Base-by-base conservation (phyloP, 2,329 filamentous ascomycete genomes). In the Metarhizium album region DNA sequence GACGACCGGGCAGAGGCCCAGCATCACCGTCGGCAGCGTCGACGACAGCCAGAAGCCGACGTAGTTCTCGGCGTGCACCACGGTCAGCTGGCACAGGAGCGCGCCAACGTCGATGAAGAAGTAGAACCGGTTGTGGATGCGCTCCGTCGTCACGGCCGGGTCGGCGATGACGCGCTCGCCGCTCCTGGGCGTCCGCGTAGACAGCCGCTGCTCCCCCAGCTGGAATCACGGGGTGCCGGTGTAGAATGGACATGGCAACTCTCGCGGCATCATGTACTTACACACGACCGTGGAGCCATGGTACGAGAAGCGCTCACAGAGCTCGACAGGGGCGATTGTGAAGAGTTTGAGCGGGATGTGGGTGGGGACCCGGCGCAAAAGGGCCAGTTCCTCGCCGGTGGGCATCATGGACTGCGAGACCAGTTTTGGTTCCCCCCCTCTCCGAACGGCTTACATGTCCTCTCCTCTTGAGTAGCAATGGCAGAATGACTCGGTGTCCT, bases 291-390 rank as follows among this genome's bases (percentile, higher is more conserved):
- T 76, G 3, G 82, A 83, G 49, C 85, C 86, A 61, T 89, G 88
- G 76, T 87, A 90, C 16, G 82, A 84, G 68, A 87, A 87, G 45
- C 85, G 82, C 70, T 90, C 86, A 69, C 82, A 86, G 51, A 87
- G 70, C 67, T 90, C 86, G 53, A 86, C 79, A 54, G 87, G 81
- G 46, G 83, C 84, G 52, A 90, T 79, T 24, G 80, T 82, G 67
- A 81, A 89, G 52, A 83, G 77, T 49, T 74, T 70, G 74, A 76
- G 82, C 46, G 82, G 80, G 53, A 89, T 78, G 60, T 73, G 74
- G 55, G 79, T 82, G 14, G 81, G 78, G 18, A 86, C 76, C 59
- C 80, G 79, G 47, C 73, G 76, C 18, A 86, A 75, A 0, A 78
- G 82, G 13, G 56, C 62, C 53, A 81, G 64, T 54, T 86, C 82